Base-by-base conservation (phyloP, 805 yeast species). In the Wickerhamomyces bisporus region DNA sequence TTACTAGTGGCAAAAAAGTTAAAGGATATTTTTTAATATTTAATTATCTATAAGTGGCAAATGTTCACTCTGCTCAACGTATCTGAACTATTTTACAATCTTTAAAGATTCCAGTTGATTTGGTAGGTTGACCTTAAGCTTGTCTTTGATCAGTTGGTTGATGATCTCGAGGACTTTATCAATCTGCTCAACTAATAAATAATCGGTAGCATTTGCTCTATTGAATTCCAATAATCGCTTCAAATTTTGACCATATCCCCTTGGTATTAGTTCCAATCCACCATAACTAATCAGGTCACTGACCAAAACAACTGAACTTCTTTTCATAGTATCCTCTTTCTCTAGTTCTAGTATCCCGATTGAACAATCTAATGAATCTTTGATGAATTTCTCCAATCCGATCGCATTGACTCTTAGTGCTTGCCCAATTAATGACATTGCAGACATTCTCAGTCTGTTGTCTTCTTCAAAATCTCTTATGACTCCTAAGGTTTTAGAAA, bases 351-450 rank as follows among this genome's bases (percentile, higher is more conserved):
- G 56, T 0, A 91, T 71, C 6, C 96, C 95, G 24, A 84, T 57
- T 0, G 86, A 77, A 53, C 94, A 79, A 52, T 88, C 96, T 31
- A 86, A 60, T 8, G 81, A 70, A 35, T 80, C 83, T 1, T 58
- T 54, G 10, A 87, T 60, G 40, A 68, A 62, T 1, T 58, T 51
- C 0, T 64, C 29, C 1, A 86, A 49, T 0, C 82, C 84, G 6
- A 61, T 37, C 1, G 88, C 80, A 42, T 78, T 77, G 1, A 64
- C 63, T 44, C 75, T 74, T 50, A 88, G 74, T 26, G 83, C 65
- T 6, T 73, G 63, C 21, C 97, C 96, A n/a, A 91, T 57, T 12
- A 93, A 58, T 0, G 96, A 85, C 77, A 89, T 73, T 0, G 96
- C 75, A 2, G 97, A 89, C 83, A 87, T 80, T 47, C 97, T 67